phyloP scores from a whole-genome alignment of 805 yeast genomes.

The Saturnispora diversa region DNA sequence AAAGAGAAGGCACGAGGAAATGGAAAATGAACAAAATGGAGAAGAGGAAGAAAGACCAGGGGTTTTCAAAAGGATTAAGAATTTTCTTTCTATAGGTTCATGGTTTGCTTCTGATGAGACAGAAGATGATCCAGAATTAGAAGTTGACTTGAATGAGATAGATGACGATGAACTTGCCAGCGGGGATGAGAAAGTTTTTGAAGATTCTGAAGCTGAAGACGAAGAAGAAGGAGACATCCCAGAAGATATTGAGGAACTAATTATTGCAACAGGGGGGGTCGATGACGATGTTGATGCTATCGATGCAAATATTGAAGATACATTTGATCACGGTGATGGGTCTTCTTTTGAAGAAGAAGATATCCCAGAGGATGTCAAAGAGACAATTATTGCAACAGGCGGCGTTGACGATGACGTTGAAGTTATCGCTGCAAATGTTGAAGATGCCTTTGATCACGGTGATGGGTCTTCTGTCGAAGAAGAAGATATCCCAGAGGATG shows the following conservation, averaged over 20 bases:
- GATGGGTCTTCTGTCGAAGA: slow-evolving; percentile 10
- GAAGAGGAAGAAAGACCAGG: neutral
- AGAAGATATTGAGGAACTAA: slow-evolving; percentile 2
- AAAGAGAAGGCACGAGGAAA: slow-evolving; percentile 5
- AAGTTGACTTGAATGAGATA: slow-evolving; percentile 2
- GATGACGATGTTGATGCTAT: slow-evolving; percentile 5
- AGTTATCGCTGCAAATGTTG: slow-evolving; percentile 12
- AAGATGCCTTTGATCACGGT: slow-evolving; percentile 6
- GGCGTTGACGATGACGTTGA: slow-evolving; percentile 7
- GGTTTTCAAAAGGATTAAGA: slow-evolving; percentile 4
- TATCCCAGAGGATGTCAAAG: slow-evolving; percentile 7
- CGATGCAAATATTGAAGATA: neutral
- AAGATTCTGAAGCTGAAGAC: slow-evolving; percentile 5
- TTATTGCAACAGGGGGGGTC: slow-evolving; percentile 6
- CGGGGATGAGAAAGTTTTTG: slow-evolving; percentile 11
- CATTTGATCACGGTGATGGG: neutral
- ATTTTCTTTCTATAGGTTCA: slow-evolving; percentile 5
- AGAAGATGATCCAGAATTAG: neutral
- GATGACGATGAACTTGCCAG: slow-evolving; percentile 9
- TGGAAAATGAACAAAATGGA: slow-evolving; percentile 11
- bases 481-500: slow-evolving; percentile 10
- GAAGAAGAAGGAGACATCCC: slow-evolving; percentile 12
- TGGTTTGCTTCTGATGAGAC: neutral
- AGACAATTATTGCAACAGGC: slow-evolving; percentile 1
- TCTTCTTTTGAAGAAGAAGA: slow-evolving; percentile 2